Base-by-base conservation (phyloP, 768 basidiomycete genomes). In the Pleurotus tuber-regium region DNA sequence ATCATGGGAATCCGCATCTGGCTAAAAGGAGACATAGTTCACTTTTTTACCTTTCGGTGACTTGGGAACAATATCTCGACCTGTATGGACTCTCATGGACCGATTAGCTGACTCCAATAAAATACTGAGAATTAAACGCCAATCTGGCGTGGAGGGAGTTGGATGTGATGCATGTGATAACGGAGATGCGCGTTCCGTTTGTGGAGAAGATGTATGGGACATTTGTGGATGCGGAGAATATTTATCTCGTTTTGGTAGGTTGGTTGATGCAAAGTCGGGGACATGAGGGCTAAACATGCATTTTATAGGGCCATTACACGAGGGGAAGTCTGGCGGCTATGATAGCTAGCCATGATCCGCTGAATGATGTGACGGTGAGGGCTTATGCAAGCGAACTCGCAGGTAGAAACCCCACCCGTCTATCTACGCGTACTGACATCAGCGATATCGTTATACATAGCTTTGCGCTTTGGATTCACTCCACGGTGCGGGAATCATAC, bases 401-500 rank as follows among this genome's bases (percentile, higher is more conserved):
- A 19, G 23, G 18, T 14, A 23, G 28, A 24, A 39, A 2, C 16
- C 53, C 35, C 23, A 26, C 41, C 43, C 38, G 4, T 14, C 44
- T 14, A 39, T 46, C 16, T 39, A 44, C 26, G n/a, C n/a, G 40
- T n/a, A 28, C 35, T 48, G 39, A n/a, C n/a, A n/a, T n/a, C n/a
- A 19, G 28, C 12, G 2, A 25, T 28, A 23, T 24, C 43, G 26
- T n/a, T n/a, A n/a, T n/a, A n/a, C n/a, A n/a, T 49, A 78, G 77
- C 61, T 68, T 12, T 68, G 70, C 39, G 80, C 70, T 4, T 59
- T 84, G 5, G 62, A 65, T 6, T 60, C 63, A 43, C 63, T 84
- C 4, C 80, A 83, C 57, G 58, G 60, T 7, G 62, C 62, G 26
- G 74, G 75, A 5, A 74, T 84, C 30, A 65, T 76, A 21, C 80